Conservation (phyloP, 345 rosid species). For the Limnanthes douglasii region DNA sequence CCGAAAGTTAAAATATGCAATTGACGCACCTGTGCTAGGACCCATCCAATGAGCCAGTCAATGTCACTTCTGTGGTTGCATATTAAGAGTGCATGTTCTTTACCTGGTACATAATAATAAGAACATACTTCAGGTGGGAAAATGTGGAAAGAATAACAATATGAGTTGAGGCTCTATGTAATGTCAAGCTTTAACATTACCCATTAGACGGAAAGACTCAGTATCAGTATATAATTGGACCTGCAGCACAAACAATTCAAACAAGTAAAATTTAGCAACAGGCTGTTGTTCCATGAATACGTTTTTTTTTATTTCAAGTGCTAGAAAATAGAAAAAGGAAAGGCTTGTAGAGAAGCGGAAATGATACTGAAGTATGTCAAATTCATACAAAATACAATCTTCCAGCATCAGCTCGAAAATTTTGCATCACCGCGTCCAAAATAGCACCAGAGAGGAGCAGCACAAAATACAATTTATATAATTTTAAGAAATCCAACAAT, state of each 20-base stretch:
- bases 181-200: constrained; percentile 21
- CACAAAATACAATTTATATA: no score
- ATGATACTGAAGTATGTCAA: neutral
- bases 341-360: no score
- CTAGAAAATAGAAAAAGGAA: neutral
- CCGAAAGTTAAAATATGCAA: neutral
- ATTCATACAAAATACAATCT: neutral
- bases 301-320: neutral
- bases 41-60: constrained; percentile 98
- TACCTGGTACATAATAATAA: constrained; percentile 33
- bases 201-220: constrained; percentile 63
- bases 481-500: no score
- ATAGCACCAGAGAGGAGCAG: neutral
- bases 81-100: constrained; percentile 76
- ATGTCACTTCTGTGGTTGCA: constrained; percentile 86
- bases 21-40: constrained; percentile 69
- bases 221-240: constrained; percentile 55
- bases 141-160: no score
- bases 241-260: constrained; percentile 25
- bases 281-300: neutral
- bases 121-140: no score
- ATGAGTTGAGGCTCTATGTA: neutral
- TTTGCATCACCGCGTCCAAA: neutral
- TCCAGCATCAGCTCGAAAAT: no score
- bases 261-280: constrained; percentile 6